Percentiles rank a stretch among this genome's conserved stretches.
Conservation (phyloP, 2,329 filamentous ascomycete species). For the Aspergillus persii region DNA sequence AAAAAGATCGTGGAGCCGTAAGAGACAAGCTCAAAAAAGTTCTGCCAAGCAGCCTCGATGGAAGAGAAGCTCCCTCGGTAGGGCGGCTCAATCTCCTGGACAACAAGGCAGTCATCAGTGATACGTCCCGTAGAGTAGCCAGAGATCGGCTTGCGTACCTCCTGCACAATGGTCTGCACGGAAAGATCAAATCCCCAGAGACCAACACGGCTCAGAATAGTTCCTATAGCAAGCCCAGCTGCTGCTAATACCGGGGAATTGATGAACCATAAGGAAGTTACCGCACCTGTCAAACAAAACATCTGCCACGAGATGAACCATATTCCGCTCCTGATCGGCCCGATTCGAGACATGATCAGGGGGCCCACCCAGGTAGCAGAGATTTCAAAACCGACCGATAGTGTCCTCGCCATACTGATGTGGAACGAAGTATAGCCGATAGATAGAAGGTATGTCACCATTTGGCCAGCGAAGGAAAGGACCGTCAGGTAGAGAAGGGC, state of each 20-base stretch:
- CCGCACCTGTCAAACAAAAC: too few species aligned
- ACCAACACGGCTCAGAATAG: slow-evolving; percentile 58
- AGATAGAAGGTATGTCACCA: slow-evolving; percentile 56
- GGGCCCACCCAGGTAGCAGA: slow-evolving; percentile 55
- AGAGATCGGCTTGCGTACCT: slow-evolving; percentile 39
- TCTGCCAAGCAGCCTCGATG: slow-evolving; percentile 67
- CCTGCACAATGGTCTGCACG: slow-evolving; percentile 60
- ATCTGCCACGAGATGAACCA: too few species aligned
- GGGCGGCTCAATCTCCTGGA: slow-evolving; percentile 45
- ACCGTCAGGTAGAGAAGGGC: slow-evolving; percentile 56
- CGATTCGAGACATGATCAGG: slow-evolving; percentile 50
- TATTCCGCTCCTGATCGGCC: slow-evolving; percentile 41
- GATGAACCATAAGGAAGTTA: too few species aligned
- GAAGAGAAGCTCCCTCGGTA: slow-evolving; percentile 66
- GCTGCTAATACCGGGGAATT: too few species aligned
- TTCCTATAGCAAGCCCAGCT: slow-evolving; percentile 49
- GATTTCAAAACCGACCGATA: slow-evolving; percentile 52
- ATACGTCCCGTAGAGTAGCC: too few species aligned
- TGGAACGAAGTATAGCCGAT: slow-evolving; percentile 48
- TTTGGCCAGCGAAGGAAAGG: slow-evolving; percentile 54
- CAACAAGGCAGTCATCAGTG: too few species aligned
- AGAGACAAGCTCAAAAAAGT: slow-evolving; percentile 66
- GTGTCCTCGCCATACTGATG: slow-evolving; percentile 48
- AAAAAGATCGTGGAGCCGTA: slow-evolving; percentile 66
- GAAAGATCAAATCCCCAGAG: slow-evolving; percentile 63